Conservation (phyloP, 2,329 filamentous ascomycete species). For the Calonectria multiphialidica region DNA sequence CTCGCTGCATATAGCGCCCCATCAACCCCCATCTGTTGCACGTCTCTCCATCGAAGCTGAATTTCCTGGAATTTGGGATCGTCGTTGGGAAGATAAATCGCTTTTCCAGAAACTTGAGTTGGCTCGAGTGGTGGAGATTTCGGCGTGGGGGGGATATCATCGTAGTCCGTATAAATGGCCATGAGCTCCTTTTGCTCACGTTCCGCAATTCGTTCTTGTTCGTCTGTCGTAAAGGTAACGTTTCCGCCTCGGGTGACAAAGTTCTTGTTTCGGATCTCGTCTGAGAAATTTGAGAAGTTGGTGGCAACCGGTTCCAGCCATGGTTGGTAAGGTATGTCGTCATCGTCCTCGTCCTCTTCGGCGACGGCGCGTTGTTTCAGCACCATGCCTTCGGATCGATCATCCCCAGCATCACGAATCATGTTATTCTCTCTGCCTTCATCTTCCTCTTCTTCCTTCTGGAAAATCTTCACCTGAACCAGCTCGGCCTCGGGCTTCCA, state of each 20-base stretch:
- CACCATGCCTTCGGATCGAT: constrained; percentile 79
- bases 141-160: constrained; percentile 68
- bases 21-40: constrained; percentile 57
- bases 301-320: constrained; percentile 63
- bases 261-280: constrained; percentile 59
- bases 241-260: constrained; percentile 68
- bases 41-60: constrained; percentile 62
- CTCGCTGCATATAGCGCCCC: constrained; percentile 57
- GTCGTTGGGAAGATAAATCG: constrained; percentile 52
- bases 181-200: constrained; percentile 72
- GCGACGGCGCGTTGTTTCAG: constrained; percentile 65
- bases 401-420: constrained; percentile 78
- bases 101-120: constrained; percentile 41
- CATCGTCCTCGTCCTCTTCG: constrained; percentile 69
- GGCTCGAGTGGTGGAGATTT: constrained; percentile 62
- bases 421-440: constrained; percentile 75
- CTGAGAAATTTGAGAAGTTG: constrained; percentile 61
- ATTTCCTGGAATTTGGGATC: constrained; percentile 61
- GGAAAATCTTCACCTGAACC: constrained; percentile 76
- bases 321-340: constrained; percentile 64
- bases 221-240: constrained; percentile 63
- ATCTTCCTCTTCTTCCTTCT: constrained; percentile 79
- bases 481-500: constrained; percentile 78
- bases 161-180: constrained; percentile 66
- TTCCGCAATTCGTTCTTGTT: constrained; percentile 67